A percentile compares a stretch with the other conserved stretches of the same genome.
phyloP scores from a whole-genome alignment of 176 grass and related monocot genomes.

The Avena eriantha region DNA sequence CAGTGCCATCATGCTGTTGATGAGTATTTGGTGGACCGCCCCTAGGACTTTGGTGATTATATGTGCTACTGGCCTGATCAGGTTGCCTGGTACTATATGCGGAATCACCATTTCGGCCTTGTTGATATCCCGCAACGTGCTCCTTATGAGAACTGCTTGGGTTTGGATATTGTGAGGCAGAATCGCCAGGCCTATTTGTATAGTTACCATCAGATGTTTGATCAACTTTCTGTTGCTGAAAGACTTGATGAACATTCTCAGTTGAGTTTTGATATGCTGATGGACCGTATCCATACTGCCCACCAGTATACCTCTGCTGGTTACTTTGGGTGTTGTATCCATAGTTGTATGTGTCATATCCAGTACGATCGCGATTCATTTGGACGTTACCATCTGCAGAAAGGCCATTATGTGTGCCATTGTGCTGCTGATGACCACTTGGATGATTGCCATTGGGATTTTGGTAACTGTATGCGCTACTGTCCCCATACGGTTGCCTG shows the following conservation, averaged over 20 bases:
- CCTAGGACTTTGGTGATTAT: conserved; percentile 40
- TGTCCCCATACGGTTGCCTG: conserved; percentile 41
- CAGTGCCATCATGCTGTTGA: conserved; percentile 35
- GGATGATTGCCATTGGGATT: conserved; percentile 13
- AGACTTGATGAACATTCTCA: conserved; percentile 46
- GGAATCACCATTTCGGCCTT: conserved; percentile 38
- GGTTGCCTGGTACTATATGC: conserved; percentile 40
- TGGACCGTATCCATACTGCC: conserved; percentile 40
- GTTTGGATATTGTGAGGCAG: conserved; percentile 43
- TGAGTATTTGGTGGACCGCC: conserved; percentile 13
- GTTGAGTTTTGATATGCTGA: conserved; percentile 37
- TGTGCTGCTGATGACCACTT: conserved; percentile 35
- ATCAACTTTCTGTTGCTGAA: conserved; percentile 47
- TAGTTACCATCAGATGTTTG: conserved; percentile 34
- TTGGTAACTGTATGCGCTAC: conserved; percentile 36
- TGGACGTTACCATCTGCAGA: conserved; percentile 34
- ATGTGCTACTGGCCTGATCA: conserved; percentile 35
- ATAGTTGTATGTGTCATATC: conserved; percentile 37
- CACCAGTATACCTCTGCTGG: conserved; percentile 41
- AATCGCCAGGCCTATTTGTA: conserved; percentile 26
- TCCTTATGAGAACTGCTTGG: conserved; percentile 36
- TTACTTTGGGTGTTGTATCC: conserved; percentile 40
- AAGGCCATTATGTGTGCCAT: conserved; percentile 24
- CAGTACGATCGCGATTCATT: background rate
- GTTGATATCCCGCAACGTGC: conserved; percentile 44